Conservation (phyloP, 2,329 filamentous ascomycete species). For the Aureobasidium pullulans region DNA sequence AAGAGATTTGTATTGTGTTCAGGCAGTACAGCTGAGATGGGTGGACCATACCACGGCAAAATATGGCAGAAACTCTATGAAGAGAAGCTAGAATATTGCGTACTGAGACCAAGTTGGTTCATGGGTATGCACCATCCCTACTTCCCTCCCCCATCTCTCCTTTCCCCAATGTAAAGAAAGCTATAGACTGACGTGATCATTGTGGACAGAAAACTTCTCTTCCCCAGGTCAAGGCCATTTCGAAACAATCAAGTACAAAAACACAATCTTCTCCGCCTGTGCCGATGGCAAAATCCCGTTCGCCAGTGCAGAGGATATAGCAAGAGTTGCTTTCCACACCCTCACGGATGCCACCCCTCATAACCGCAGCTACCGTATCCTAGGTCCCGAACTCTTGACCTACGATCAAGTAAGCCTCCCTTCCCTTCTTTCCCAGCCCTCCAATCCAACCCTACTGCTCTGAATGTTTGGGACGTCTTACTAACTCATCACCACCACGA, state of each 20-base stretch:
- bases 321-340: neutral
- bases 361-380: neutral
- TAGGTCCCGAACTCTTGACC: neutral
- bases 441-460: too few species aligned
- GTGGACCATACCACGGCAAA: neutral
- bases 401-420: neutral
- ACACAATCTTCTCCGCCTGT: neutral
- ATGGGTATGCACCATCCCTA: too few species aligned
- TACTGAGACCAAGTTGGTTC: neutral
- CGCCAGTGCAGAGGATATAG: neutral
- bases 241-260: neutral
- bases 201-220: slow-evolving; percentile 1
- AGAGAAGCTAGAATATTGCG: neutral
- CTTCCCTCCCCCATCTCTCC: too few species aligned
- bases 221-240: neutral
- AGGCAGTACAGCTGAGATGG: neutral
- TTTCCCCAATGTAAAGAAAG: too few species aligned
- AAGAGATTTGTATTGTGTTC: neutral
- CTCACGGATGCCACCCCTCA: neutral
- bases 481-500: too few species aligned
- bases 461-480: too few species aligned
- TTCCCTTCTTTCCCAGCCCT: neutral
- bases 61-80: neutral
- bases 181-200: too few species aligned
- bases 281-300: neutral